These are phyloP conservation scores for Emericellopsis cladophorae DNA, from an alignment of 2,329 filamentous ascomycete species.

Conservation along the genomic window DNA sequence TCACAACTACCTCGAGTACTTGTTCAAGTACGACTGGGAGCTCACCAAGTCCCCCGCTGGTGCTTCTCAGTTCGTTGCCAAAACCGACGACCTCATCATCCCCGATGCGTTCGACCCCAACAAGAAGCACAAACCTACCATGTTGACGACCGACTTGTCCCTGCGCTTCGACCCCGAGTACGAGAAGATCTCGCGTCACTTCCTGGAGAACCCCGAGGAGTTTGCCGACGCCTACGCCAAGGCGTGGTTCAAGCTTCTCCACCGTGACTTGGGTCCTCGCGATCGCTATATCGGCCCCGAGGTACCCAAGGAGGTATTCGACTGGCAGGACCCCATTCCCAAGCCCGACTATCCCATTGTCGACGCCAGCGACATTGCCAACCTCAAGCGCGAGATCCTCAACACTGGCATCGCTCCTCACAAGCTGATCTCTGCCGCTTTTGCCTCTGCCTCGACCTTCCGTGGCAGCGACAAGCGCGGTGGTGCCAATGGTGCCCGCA, in stretches of 20 bases:
- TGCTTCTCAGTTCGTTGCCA: slow-evolving; percentile 65
- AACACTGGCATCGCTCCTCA: slow-evolving; percentile 44
- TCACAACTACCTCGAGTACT: slow-evolving; percentile 61
- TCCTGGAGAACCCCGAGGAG: slow-evolving; percentile 55
- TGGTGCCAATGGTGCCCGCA: slow-evolving; percentile 69
- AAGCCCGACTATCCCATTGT: slow-evolving; percentile 42
- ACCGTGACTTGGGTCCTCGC: slow-evolving; percentile 66
- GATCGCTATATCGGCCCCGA: slow-evolving; percentile 64
- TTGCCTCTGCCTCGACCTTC: slow-evolving; percentile 61
- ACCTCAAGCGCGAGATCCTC: slow-evolving; percentile 58
- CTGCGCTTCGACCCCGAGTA: slow-evolving; percentile 60
- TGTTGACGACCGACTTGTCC: slow-evolving; percentile 65
- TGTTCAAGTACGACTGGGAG: slow-evolving; percentile 72
- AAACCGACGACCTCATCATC: slow-evolving; percentile 52
- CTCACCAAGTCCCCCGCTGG: slow-evolving; percentile 63
- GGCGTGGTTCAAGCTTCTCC: slow-evolving; percentile 75
- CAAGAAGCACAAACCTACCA: slow-evolving; percentile 63
- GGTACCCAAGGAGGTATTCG: slow-evolving; percentile 53
- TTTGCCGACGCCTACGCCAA: slow-evolving; percentile 56
- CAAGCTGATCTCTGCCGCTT: slow-evolving; percentile 54
- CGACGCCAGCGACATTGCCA: slow-evolving; percentile 47
- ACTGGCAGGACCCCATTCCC: slow-evolving; percentile 68
- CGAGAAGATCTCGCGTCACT: slow-evolving; percentile 63
- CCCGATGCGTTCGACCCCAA: slow-evolving; percentile 57
- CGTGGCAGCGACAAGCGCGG: slow-evolving; percentile 70